phyloP scores from a whole-genome alignment of 2,329 filamentous ascomycete genomes.

The Chlorencoelia australis region DNA sequence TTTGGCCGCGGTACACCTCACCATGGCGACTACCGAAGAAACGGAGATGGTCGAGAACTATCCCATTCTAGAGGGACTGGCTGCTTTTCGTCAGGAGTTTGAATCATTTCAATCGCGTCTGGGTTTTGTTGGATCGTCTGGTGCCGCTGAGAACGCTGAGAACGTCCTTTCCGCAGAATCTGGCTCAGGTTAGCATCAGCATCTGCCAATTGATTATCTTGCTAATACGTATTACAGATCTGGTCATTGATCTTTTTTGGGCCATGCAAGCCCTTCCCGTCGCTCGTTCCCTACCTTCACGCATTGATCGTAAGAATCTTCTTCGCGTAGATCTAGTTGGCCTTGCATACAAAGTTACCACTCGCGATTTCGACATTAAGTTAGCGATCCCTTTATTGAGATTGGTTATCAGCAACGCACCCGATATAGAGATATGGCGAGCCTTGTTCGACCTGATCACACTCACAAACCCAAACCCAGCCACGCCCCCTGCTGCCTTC shows the following conservation, averaged over 20 bases:
- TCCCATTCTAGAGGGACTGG: slow-evolving; percentile 1
- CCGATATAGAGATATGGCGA: slow-evolving; percentile 11
- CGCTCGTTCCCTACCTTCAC: slow-evolving; percentile 12
- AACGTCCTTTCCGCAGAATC: slow-evolving; percentile 1
- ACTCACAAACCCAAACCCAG: slow-evolving; percentile 34
- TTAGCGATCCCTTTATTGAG: slow-evolving; percentile 11
- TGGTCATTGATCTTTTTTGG: slow-evolving; percentile 2
- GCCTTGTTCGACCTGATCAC: slow-evolving; percentile 12
- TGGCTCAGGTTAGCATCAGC: slow-evolving; percentile 1
- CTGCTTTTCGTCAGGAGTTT: slow-evolving; percentile 2
- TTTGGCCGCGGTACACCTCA: neutral
- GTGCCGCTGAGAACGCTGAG: slow-evolving; percentile 5
- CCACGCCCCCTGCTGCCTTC: slow-evolving; percentile 5
- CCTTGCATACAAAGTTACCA: neutral
- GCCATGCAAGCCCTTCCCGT: neutral
- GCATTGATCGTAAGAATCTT: slow-evolving; percentile 3
- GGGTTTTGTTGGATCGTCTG: slow-evolving; percentile 1
- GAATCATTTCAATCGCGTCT: slow-evolving; percentile 2
- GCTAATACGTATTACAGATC: slow-evolving; percentile 1
- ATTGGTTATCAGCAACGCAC: slow-evolving; percentile 10
- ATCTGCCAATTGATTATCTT: slow-evolving; percentile 1
- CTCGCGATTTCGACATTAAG: slow-evolving; percentile 3
- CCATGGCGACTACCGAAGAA: slow-evolving; percentile 2
- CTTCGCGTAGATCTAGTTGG: slow-evolving; percentile 1
- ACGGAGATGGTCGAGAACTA: neutral